Conservation (phyloP, 2,329 filamentous ascomycete species). For the Knufia petricola region DNA sequence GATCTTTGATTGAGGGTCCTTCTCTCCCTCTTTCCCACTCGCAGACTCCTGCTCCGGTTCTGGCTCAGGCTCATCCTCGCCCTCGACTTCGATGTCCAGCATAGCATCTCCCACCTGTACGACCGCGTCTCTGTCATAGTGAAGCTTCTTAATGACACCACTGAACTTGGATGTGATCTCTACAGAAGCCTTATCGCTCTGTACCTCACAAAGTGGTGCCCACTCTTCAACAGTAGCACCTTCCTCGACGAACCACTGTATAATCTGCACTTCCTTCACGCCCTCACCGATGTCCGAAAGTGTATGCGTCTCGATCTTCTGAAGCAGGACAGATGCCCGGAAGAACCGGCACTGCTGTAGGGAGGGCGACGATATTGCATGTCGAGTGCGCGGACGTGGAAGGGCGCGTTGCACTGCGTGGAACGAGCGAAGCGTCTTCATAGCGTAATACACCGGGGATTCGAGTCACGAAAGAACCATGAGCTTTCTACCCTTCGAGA, state of each 20-base stretch:
- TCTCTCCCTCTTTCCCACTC: conserved; percentile 17
- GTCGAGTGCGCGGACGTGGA: background rate
- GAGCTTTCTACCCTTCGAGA: too few species aligned
- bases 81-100: conserved; percentile 23
- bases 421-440: background rate
- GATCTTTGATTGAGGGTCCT: conserved; percentile 29
- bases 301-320: conserved; percentile 18
- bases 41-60: conserved; percentile 62
- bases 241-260: conserved; percentile 98
- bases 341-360: conserved; percentile 13
- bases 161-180: conserved; percentile 94
- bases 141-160: conserved; percentile 88
- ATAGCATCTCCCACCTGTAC: conserved; percentile 63
- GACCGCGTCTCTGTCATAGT: conserved; percentile 94
- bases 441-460: background rate
- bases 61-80: conserved; percentile 11
- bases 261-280: conserved; percentile 96
- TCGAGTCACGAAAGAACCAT: too few species aligned
- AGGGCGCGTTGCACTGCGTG: background rate
- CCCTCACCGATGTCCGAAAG: conserved; percentile 44
- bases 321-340: conserved; percentile 14
- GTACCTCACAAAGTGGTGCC: conserved; percentile 94
- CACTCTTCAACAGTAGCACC: conserved; percentile 95
- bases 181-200: conserved; percentile 84
- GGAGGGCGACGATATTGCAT: conserved; percentile 3